phyloP scores from a whole-genome alignment of 1,139 yeast species.

The Schizosaccharomyces versatilis region DNA sequence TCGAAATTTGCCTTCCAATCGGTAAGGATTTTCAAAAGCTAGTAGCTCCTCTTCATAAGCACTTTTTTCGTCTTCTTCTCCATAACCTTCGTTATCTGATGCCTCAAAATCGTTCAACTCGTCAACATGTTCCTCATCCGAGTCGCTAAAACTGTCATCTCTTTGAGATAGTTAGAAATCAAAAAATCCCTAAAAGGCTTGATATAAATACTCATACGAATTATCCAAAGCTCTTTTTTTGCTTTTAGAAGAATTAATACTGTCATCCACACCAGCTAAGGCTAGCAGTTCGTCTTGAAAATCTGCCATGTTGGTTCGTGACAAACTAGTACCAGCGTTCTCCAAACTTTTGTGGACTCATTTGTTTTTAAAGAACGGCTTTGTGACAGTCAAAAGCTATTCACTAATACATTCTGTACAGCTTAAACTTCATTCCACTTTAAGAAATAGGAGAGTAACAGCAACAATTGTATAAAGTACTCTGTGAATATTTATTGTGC shows the following conservation, averaged over 20 bases:
- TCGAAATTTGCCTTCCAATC: slow-evolving; percentile 75
- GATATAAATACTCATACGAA: not conserved
- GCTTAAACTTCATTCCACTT: no score
- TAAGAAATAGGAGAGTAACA: no score
- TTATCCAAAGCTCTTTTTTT: not conserved
- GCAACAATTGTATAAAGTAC: no score
- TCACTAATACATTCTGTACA: no score
- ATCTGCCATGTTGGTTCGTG: slow-evolving; percentile 81
- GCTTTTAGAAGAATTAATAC: no score
- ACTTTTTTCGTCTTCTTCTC: not conserved
- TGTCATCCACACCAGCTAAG: slow-evolving; percentile 1
- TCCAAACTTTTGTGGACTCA: no score
- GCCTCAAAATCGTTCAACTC: not conserved
- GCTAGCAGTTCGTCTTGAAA: slow-evolving; percentile 2
- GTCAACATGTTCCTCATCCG: not conserved
- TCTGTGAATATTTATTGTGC: no score
- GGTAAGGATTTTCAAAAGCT: slow-evolving; percentile 41
- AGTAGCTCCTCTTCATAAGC: not conserved
- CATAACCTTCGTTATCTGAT: not conserved
- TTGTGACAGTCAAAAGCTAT: no score
- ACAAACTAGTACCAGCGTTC: slow-evolving; percentile 29
- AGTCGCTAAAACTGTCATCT: not conserved
- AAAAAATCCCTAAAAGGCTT: not conserved
- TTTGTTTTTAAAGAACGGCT: no score
- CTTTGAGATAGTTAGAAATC: not conserved